These are phyloP conservation scores for Solanum sparsipilum DNA, from an alignment of 257 asterid species.

Conservation along the genomic window DNA sequence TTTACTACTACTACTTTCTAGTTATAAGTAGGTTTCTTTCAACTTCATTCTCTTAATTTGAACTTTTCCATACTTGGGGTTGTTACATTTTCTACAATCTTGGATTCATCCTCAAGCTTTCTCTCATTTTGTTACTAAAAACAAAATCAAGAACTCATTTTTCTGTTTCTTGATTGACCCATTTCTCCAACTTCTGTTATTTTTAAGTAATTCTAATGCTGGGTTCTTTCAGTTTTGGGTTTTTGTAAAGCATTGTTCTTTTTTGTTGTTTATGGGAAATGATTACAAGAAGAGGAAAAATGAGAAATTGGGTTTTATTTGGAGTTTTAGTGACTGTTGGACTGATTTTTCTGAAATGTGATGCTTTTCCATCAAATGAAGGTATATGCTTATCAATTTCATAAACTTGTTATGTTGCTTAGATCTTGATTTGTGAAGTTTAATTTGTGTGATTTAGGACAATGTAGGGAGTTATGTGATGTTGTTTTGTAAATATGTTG, in stretches of 20 bases:
- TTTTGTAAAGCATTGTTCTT: constrained; percentile 2
- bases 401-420: neutral
- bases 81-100: constrained; percentile 16
- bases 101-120: neutral
- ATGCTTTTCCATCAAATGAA: constrained; percentile 56
- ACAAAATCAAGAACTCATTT: neutral
- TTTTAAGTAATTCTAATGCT: neutral
- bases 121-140: neutral
- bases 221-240: constrained; percentile 1
- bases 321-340: constrained; percentile 37
- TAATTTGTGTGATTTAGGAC: neutral
- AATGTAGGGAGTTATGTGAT: constrained; percentile 12
- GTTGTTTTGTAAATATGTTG: neutral
- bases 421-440: constrained; percentile 37
- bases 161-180: constrained; percentile 3
- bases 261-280: neutral
- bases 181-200: neutral
- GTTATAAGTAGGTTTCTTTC: neutral
- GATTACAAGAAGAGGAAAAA: constrained; percentile 7
- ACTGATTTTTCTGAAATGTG: constrained; percentile 21
- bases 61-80: constrained; percentile 27
- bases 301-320: constrained; percentile 26
- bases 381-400: constrained; percentile 23
- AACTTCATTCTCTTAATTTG: constrained; percentile 19
- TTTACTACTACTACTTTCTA: neutral